Percentiles rank a stretch among this genome's conserved stretches.
phyloP scores from a whole-genome alignment of 2,329 filamentous ascomycete genomes.

The Botrytis cinerea region DNA sequence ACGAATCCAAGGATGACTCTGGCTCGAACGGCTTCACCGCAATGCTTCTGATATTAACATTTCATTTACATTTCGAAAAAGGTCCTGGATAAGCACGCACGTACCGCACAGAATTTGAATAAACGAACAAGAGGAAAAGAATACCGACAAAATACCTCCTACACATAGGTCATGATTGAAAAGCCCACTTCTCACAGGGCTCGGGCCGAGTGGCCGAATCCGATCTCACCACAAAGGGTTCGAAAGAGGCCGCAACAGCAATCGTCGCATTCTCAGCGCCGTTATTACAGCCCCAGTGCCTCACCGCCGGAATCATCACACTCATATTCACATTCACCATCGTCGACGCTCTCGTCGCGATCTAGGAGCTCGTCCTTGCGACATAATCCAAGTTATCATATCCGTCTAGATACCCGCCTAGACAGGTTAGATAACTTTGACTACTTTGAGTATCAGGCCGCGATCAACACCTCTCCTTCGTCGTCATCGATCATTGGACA shows the following conservation, averaged over 20 bases:
- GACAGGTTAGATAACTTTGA: conserved; percentile 17
- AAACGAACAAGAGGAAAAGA: conserved; percentile 7
- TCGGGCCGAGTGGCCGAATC: conserved; percentile 23
- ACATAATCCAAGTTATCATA: conserved; percentile 13
- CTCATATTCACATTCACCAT: conserved; percentile 14
- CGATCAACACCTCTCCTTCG: background rate
- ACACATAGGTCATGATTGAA: conserved; percentile 20
- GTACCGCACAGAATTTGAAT: conserved; percentile 9
- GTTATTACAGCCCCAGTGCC: conserved; percentile 19
- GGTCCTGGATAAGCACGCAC: conserved; percentile 18
- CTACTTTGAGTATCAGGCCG: conserved; percentile 15
- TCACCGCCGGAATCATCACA: conserved; percentile 19
- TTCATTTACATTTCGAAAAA: conserved; percentile 16
- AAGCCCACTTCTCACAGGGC: conserved; percentile 17
- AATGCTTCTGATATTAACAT: conserved; percentile 23
- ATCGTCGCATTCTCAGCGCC: conserved; percentile 18
- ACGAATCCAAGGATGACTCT: conserved; percentile 20
- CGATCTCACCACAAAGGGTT: conserved; percentile 21
- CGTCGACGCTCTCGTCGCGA: conserved; percentile 13
- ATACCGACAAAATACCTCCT: background rate
- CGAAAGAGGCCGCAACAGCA: conserved; percentile 18
- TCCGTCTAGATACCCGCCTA: conserved; percentile 11
- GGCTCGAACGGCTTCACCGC: conserved; percentile 16
- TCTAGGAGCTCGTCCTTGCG: conserved; percentile 5
- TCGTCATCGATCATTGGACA: conserved; percentile 14